phyloP scores from a whole-genome alignment of 2,329 filamentous ascomycete species.

The Rhexocercosporidium sp. region DNA sequence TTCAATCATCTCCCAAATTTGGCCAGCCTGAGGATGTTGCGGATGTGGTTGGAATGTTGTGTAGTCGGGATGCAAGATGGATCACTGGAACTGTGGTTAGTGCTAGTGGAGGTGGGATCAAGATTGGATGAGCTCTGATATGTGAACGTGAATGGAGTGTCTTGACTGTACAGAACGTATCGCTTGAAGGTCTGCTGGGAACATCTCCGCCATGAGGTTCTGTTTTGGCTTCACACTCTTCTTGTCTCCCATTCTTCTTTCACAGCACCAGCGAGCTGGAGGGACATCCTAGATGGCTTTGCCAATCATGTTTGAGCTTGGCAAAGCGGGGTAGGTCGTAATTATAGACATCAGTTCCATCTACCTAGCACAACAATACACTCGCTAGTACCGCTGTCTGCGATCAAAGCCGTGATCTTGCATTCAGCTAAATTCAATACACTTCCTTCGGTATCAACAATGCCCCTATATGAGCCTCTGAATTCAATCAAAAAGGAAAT shows the following conservation, averaged over 20 bases:
- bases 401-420: no score
- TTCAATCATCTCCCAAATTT: slow-evolving; percentile 43
- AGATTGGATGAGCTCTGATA: slow-evolving; percentile 35
- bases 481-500: not conserved
- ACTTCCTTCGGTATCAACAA: not conserved
- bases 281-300: not conserved
- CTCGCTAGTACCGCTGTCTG: no score
- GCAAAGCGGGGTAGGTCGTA: slow-evolving; percentile 5
- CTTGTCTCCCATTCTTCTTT: not conserved
- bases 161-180: not conserved
- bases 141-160: not conserved
- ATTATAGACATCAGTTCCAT: not conserved
- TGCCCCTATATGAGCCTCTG: not conserved
- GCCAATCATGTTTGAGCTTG: not conserved
- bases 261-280: not conserved
- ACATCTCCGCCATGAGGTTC: not conserved
- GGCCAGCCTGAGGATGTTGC: slow-evolving; percentile 46
- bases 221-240: not conserved
- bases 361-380: not conserved
- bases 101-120: slow-evolving; percentile 45
- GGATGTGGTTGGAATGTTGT: slow-evolving; percentile 44
- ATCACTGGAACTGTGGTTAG: slow-evolving; percentile 45
- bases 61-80: slow-evolving; percentile 44
- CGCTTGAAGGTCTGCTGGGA: not conserved
- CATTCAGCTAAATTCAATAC: no score